Base-by-base conservation (phyloP, 805 yeast species). In the Saccharomycopsis microspora region DNA sequence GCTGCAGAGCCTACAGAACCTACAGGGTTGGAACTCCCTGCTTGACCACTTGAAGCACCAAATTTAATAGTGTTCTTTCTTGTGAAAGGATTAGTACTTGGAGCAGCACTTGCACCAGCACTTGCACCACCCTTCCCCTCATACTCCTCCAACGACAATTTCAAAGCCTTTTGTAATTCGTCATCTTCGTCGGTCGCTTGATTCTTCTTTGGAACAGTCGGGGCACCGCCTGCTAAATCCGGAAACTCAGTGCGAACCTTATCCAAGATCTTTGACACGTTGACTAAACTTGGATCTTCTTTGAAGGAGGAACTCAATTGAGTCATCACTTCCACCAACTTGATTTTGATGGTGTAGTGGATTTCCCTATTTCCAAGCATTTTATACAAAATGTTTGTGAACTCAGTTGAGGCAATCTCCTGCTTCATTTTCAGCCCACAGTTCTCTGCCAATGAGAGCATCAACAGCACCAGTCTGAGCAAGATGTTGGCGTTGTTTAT, bases 141-240 rank as follows among this genome's bases (percentile, higher is more conserved):
- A 40, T 72, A 74, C 54, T 85, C 94, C 44, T 75, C 71, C 41
- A 85, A 65, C 0, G 96, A 87, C 43, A 85, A 60, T 51, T 79
- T 83, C 51, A 89, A 69, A 0, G 85, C 96, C 53, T 80, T 72
- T 56, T 79, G 81, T 42, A 90, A 65, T 54, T 87, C 95, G 45
- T 80, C 84, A 43, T 93, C 96, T 54, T 90, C 97, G 29, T 70
- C 65, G 39, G 57, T 56, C 49, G 68, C 66, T n/a, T 34, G 8
- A n/a, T n/a, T 34, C n/a, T 34, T 34, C 10, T 34, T 34, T 9
- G 36, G 36, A 34, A 34, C 36, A n/a, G 36, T 9, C 8, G 36
- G 36, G n/a, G 36, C 36, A n/a, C 36, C 36, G n/a, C n/a, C 58
- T 44, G 62, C 49, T 36, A 63, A 57, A 32, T 60, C 55, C 3